Base-by-base conservation (phyloP, 257 asterid species). In the Penstemon newberryi region DNA sequence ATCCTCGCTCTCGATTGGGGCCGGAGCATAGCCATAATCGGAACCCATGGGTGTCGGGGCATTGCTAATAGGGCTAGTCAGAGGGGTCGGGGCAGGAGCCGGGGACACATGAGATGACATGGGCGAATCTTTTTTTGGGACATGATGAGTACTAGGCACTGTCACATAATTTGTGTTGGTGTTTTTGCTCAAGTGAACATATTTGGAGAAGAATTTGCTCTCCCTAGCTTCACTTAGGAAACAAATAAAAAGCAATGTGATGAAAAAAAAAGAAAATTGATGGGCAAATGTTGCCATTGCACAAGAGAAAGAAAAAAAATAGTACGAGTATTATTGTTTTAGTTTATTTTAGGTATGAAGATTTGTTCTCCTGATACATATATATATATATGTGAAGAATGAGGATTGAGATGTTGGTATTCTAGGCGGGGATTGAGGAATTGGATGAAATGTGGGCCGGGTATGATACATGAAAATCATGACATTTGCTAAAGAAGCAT, bases 391-490 rank as follows among this genome's bases (percentile, higher is more conserved):
- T 25, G 33, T 25, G 33, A 51, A 8, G 45, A 25, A 46, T 15
- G 50, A 7, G 52, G 18, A 2, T 13, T 65, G 8, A 39, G 42
- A 36, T 66, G 15, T 55, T 53, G 60, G 42, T 44, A 67, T 45
- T 46, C 54, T 15, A 49, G 83, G 91, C 91, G 86, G 74, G 44
- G 80, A 83, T 85, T 80, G 79, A 75, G 95, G 89, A 41, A 83
- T 63, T 79, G 41, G 40, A 70, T 43, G 81, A 56, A 42, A 19
- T 60, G 76, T 76, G 86, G 86, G 18, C 18, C 18, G 18, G 87
- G 81, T 39, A 50, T 40, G 59, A 25, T 25, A 25, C 2, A 25
- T 25, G 33, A 25, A 72, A 70, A 78, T 85, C 64, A 83, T 74
- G 79, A 74, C 65, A 61, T 43, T 62, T 67, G 52, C 62, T 63